Evolutionary conservation across 495 filamentous ascomycete species (phyloP).

Genomic region (Penicillium flavigenum): DNA sequence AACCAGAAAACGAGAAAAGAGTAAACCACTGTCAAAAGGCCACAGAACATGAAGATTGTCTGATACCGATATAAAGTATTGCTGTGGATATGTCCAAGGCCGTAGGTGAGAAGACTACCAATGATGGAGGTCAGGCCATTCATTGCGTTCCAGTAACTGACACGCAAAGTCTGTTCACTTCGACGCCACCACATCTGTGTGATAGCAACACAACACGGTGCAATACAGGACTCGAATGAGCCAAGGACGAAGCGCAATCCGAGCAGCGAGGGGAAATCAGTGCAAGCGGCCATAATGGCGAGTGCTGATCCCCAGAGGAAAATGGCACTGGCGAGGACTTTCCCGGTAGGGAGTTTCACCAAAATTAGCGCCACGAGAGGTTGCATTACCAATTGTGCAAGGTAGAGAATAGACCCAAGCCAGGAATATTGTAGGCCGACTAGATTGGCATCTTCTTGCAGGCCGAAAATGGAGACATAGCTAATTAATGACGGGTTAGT

Average conservation of each 20-base stretch:
- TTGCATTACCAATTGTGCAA: slow-evolving; percentile 43
- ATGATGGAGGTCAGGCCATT: slow-evolving; percentile 46
- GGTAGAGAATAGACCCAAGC: slow-evolving; percentile 46
- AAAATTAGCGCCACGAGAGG: slow-evolving; percentile 26
- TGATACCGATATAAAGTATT: slow-evolving; percentile 33
- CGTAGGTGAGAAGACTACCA: slow-evolving; percentile 49
- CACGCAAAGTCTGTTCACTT: slow-evolving; percentile 53
- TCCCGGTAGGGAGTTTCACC: slow-evolving; percentile 30
- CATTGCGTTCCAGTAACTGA: slow-evolving; percentile 55
- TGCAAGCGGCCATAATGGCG: slow-evolving; percentile 52
- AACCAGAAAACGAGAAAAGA: slow-evolving; percentile 41
- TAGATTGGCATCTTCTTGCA: slow-evolving; percentile 38
- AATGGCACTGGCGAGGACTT: slow-evolving; percentile 55
- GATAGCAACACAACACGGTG: slow-evolving; percentile 53
- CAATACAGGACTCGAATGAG: slow-evolving; percentile 17
- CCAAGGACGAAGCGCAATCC: slow-evolving; percentile 18
- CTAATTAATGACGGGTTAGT: slow-evolving; percentile 13
- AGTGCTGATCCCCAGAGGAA: slow-evolving; percentile 48
- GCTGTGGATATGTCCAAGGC: slow-evolving; percentile 54
- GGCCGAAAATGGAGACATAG: slow-evolving; percentile 50
- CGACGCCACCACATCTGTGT: slow-evolving; percentile 61
- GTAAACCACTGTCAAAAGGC: slow-evolving; percentile 36
- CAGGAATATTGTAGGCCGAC: slow-evolving; percentile 49
- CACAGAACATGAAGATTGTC: slow-evolving; percentile 55
- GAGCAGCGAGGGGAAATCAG: slow-evolving; percentile 51